Percentiles rank a stretch among this genome's conserved stretches.
phyloP scores from a whole-genome alignment of 805 yeast species.

The Pichia deserticola region DNA sequence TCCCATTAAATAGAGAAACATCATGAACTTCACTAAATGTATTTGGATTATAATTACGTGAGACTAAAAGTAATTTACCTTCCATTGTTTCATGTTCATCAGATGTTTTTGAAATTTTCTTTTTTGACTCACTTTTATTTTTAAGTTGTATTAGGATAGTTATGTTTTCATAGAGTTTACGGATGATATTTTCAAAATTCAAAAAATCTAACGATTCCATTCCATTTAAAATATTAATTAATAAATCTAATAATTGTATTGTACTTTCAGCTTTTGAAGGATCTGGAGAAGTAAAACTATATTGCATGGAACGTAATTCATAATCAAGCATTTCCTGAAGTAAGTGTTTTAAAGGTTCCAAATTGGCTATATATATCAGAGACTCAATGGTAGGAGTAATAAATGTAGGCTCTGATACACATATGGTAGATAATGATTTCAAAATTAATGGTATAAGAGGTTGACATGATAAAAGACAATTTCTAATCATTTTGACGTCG shows the following conservation, averaged over 20 bases:
- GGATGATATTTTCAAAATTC: conserved; percentile 4
- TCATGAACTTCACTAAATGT: conserved; percentile 1
- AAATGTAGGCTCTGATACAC: conserved; percentile 13
- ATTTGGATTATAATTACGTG: conserved; percentile 14
- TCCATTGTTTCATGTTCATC: conserved; percentile 11
- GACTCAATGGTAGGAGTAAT: conserved; percentile 10
- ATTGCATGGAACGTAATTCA: conserved; percentile 14
- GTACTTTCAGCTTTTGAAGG: conserved; percentile 13
- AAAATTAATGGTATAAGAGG: conserved; percentile 31
- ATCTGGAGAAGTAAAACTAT: conserved; percentile 23
- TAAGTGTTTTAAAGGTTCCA: conserved; percentile 6
- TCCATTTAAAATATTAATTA: conserved; percentile 6
- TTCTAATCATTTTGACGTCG: conserved; percentile 23
- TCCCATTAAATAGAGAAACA: conserved; percentile 13
- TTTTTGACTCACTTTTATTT: conserved; percentile 8
- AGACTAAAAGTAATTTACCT: conserved; percentile 17
- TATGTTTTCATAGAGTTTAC: conserved; percentile 13
- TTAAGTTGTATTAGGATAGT: conserved; percentile 8
- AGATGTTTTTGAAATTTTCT: not conserved
- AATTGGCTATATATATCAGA: conserved; percentile 11
- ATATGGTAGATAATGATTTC: conserved; percentile 22
- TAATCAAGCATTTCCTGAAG: conserved; percentile 7
- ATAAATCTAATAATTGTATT: conserved; percentile 11
- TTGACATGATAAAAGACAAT: conserved; percentile 31
- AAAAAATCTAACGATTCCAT: conserved; percentile 4